A percentile compares a stretch with the other conserved stretches of the same genome.
These are phyloP conservation scores for Sindora glabra DNA, from an alignment of 306 rosid species.

Conservation along the genomic window DNA sequence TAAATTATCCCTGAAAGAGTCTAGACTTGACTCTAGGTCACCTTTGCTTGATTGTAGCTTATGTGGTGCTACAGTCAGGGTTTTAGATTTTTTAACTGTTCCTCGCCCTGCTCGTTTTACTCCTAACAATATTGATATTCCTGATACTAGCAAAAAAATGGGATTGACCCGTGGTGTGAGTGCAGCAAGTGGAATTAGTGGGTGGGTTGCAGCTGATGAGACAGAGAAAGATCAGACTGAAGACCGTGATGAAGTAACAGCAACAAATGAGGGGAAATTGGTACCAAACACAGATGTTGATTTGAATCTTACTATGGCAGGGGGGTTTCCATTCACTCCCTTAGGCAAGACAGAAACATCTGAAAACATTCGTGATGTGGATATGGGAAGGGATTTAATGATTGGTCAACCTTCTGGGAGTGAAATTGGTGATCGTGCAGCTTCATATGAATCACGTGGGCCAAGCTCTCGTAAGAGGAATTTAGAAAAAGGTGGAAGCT, in stretches of 20 bases:
- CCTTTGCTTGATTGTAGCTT: constrained; percentile 91
- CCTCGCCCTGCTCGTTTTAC: constrained; percentile 76
- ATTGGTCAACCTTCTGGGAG: constrained; percentile 97
- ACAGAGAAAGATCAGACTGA: constrained; percentile 78
- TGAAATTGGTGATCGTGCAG: constrained; percentile 93
- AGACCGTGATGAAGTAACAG: constrained; percentile 96
- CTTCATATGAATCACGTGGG: constrained; percentile 96
- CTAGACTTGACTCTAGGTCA: constrained; percentile 60
- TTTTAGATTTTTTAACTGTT: constrained; percentile 70
- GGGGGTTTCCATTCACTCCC: constrained; percentile 52
- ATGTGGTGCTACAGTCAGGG: constrained; percentile 89
- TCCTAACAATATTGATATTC: constrained; percentile 65
- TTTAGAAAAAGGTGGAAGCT: constrained; percentile 84
- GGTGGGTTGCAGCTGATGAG: constrained; percentile 90
- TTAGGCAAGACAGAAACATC: constrained; percentile 58
- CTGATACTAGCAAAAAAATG: constrained; percentile 82
- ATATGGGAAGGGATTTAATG: constrained; percentile 96
- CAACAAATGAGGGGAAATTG: constrained; percentile 53
- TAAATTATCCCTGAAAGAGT: constrained; percentile 56
- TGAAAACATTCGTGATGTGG: constrained; percentile 60
- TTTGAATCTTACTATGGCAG: constrained; percentile 90
- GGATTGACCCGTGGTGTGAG: constrained; percentile 96
- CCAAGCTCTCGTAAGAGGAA: constrained; percentile 94
- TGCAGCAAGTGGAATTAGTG: constrained; percentile 98
- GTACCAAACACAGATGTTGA: constrained; percentile 57